Base-by-base conservation (phyloP, 345 rosid species). In the Ricinus communis region DNA sequence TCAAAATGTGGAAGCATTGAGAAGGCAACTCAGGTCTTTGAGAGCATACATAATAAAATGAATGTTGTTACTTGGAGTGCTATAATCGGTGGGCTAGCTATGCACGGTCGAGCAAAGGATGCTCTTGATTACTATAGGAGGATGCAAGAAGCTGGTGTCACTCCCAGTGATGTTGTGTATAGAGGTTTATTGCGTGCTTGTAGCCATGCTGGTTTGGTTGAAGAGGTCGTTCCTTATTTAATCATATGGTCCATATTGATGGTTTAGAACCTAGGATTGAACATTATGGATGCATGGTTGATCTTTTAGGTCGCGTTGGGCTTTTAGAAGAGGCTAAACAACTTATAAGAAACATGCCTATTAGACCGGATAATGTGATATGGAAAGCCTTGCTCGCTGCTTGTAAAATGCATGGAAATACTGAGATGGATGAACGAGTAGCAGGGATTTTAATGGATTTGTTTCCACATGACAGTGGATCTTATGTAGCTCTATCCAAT, bases 261-360 rank as follows among this genome's bases (percentile, higher is more conserved):
- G 90, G 88, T 46, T 53, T 89, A 38, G 87, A 84, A 43, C 95
- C 91, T 28, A 86, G 87, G 70, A 71, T 91, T 4, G 95, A 87
- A 76, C 97, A 91, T 69, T 89, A 84, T 36, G 87, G 93, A 9
- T 89, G 91, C 68, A 84, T 89, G 93, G 89, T 87, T 75, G 95
- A 91, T 78, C 76, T 91, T 40, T 70, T 89, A 56, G 90, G 91
- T 19, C 88, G 91, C 1, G 85, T 87, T 0, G 90, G 86, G 58
- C 80, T 74, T 61, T 71, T 91, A 33, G 75, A 81, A 50, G 90
- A 91, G 71, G 93, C 90, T 33, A 90, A 88, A 70, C 78, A 88
- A 77, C 76, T 86, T 75, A 81, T 89, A 71, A 41, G 69, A 38
- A 85, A 83, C 67, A 84, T 85, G 91, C 91, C 87, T 18, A 49